Evolutionary conservation across 2,329 filamentous ascomycete genomes (phyloP).

Genomic region (Aspergillus sp.): DNA sequence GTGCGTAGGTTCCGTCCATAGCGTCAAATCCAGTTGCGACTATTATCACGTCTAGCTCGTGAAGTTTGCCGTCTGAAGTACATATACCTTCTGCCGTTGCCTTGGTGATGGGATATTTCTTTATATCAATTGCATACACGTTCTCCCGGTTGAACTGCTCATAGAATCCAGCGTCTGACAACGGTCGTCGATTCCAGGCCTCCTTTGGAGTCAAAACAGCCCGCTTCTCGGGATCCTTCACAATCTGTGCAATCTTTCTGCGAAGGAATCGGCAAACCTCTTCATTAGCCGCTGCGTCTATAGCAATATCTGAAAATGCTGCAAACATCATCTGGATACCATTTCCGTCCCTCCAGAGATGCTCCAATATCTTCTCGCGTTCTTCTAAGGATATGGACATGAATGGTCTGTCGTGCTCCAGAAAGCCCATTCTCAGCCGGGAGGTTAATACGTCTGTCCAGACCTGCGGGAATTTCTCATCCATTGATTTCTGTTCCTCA

Average conservation of each 20-base stretch:
- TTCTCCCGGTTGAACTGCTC: constrained; percentile 42
- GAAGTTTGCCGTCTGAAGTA: constrained; percentile 36
- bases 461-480: constrained; percentile 12
- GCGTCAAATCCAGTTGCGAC: constrained; percentile 35
- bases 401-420: constrained; percentile 4
- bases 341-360: constrained; percentile 7
- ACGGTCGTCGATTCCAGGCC: constrained; percentile 21
- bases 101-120: constrained; percentile 24
- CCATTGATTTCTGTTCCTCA: constrained; percentile 27
- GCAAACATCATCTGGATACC: constrained; percentile 15
- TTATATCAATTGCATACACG: constrained; percentile 47
- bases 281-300: constrained; percentile 41
- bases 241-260: constrained; percentile 33
- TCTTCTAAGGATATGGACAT: constrained; percentile 12
- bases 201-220: constrained; percentile 25
- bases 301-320: constrained; percentile 40
- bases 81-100: constrained; percentile 41
- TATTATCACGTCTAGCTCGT: constrained; percentile 29
- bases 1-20: constrained; percentile 39
- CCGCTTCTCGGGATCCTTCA: constrained; percentile 35
- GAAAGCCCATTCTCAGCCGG: constrained; percentile 14
- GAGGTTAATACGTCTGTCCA: constrained; percentile 1
- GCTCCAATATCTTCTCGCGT: constrained; percentile 16
- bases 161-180: constrained; percentile 24
- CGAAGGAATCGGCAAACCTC: constrained; percentile 41